Evolutionary conservation across 2,329 filamentous ascomycete genomes (phyloP), one percentile per base, ranked within the genome.

Genomic region (Neofusicoccum ribis): DNA sequence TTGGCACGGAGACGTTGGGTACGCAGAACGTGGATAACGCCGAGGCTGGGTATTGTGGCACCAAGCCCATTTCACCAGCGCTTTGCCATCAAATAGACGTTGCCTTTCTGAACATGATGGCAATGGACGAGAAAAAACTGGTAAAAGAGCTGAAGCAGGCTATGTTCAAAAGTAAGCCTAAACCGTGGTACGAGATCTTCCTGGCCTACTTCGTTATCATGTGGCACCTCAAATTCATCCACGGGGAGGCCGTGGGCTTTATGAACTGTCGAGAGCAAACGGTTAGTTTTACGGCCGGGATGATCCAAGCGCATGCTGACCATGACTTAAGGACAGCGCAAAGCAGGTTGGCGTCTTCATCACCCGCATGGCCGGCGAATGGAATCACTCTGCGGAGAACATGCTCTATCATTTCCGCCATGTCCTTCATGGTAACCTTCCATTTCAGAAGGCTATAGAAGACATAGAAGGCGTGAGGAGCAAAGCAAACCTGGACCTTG

Each of bases 131-230:
- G n/a, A 31, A 34, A 12, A 8, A 0, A 14, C 14, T 51, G 23
- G 67, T 73, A 9, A 76, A 76, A 60, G 68, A 72, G 52, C 66
- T 77, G 11, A 68, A 68, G 8, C 64, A 69, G 14, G 64, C 69
- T n/a, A 74, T 77, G 23, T 76, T 76, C 68, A 72, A 72, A 36
- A 68, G 71, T 3, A 72, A 70, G 36, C 73, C 75, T 66, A 77
- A 77, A 50, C 75, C 74, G 1, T 78, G 75, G 75, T 77, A 77
- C 47, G 74, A 77, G 50, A 64, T 78, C 12, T 76, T 74, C 56
- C 50, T 78, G 50, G 70, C 74, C 5, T 73, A 76, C 14, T 77
- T 75, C 63, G 71, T 78, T 15, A 68, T 77, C 11, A 71, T 76
- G 50, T 76, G 70, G 70, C 77, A 77, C 50, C 71, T 78, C 9